Base-by-base conservation (phyloP, 208 protist genomes). In the Leishmania tropica region DNA sequence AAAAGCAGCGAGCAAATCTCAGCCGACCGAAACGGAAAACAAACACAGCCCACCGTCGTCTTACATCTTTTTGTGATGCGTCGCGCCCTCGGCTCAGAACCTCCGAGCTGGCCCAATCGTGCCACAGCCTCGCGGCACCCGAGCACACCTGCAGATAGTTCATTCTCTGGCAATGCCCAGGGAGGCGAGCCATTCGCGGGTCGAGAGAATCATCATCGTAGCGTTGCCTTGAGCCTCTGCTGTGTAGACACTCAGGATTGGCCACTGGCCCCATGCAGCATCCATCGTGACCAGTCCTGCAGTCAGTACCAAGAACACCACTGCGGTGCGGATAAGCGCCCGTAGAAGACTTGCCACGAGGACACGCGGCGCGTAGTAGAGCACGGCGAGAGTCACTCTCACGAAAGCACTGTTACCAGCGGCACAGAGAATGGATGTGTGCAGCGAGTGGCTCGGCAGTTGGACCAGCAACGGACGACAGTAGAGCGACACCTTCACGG, bases 401-500 rank as follows among this genome's bases (percentile, higher is more conserved):
- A 73, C 3, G 0, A 48, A 2, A 0, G 60, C 13, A 45, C 56
- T 48, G 64, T 78, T 17, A 4, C 60, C 73, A 24, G 56, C 73
- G 3, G 79, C 73, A 19, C 47, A 53, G 60, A 83, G 79, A 62
- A 76, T 1, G 5, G 60, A 47, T 21, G 73, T 40, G 79, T 62
- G 62, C 3, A 84, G 75, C 5, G 80, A 58, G 10, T 75, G 80
- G 2, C 37, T 64, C 3, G 80, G 75, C 73, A 84, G 65, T 35
- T 79, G 80, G 2, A 84, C 67, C 37, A 84, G 75, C 53, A 84
- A 40, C 53, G 80, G 80, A 37, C 80, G 74, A 42, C 80, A 84
- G 54, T 84, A 84, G 21, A 84, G 80, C 21, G 80, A 65, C 19
- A 84, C 80, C 40, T 73, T 31, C n/a, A 84, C 35, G 13, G 54